A percentile compares a stretch with the other conserved stretches of the same genome.
phyloP scores from a whole-genome alignment of 257 asterid genomes.

The Avicennia marina region DNA sequence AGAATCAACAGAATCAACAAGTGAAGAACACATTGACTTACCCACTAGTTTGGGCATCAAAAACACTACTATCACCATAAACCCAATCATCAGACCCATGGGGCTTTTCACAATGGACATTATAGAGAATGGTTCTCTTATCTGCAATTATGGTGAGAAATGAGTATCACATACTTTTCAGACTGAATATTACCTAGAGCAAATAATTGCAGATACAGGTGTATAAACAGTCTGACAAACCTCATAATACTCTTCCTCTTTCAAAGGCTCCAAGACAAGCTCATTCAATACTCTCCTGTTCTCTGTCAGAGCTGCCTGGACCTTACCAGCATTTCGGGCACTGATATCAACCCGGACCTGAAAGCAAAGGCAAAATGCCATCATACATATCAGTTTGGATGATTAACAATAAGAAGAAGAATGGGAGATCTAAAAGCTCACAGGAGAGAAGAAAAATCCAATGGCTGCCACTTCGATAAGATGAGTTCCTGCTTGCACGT shows the following conservation, averaged over 20 bases:
- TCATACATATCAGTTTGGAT: conserved; percentile 5
- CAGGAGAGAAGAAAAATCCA: conserved; percentile 96
- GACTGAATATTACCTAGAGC: not conserved
- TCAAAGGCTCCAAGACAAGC: conserved; percentile 85
- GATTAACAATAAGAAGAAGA: conserved; percentile 2
- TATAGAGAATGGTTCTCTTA: conserved; percentile 75
- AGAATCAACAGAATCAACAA: conserved; percentile 13
- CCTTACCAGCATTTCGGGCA: conserved; percentile 95
- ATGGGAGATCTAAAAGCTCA: conserved; percentile 33
- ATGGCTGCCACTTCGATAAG: conserved; percentile 87
- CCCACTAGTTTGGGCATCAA: conserved; percentile 97
- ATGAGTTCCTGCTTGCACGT: conserved; percentile 96
- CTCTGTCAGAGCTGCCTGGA: conserved; percentile 95
- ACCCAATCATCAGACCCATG: conserved; percentile 98
- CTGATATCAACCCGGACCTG: conserved; percentile 97
- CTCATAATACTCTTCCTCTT: conserved; percentile 93
- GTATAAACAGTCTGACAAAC: conserved; percentile 25
- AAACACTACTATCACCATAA: conserved; percentile 87
- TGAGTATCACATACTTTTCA: too few species aligned
- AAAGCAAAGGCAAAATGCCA: not conserved
- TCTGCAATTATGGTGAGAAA: conserved; percentile 41
- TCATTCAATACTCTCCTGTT: conserved; percentile 77
- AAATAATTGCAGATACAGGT: not conserved
- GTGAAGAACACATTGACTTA: conserved; percentile 33
- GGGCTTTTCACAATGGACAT: conserved; percentile 86